Conservation (phyloP, 129 eudicot genomes). For the Oenanthe sinensis region DNA sequence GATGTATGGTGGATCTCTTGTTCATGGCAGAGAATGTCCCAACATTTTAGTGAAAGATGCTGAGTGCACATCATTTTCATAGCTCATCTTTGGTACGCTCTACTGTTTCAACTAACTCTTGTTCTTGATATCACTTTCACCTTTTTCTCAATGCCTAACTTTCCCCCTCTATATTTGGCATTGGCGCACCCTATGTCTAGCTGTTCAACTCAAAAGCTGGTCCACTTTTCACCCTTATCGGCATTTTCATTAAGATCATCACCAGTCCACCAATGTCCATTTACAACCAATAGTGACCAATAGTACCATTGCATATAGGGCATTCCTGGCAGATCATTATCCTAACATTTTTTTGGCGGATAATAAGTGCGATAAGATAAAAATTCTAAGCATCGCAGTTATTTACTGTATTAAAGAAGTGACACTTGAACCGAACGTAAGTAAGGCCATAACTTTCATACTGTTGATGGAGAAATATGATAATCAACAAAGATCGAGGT, state of each 20-base stretch:
- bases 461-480: too few relatives aligned
- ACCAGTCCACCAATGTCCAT: not conserved
- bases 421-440: too few relatives aligned
- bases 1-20: not conserved
- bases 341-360: too few relatives aligned
- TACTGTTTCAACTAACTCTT: not conserved
- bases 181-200: not conserved
- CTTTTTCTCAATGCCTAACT: not conserved
- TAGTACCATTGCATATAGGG: not conserved
- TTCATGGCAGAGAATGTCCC: conserved; percentile 1
- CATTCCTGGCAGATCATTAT: not conserved
- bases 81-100: not conserved
- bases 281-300: too few relatives aligned
- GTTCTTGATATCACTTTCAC: not conserved
- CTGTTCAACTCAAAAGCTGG: not conserved
- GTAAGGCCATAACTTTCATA: too few relatives aligned
- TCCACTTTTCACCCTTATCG: not conserved
- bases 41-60: not conserved
- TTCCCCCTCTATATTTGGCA: not conserved
- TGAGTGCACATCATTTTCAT: conserved; percentile 2
- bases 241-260: not conserved
- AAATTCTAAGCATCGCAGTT: too few relatives aligned
- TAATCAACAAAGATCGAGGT: too few relatives aligned
- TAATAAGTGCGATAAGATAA: not conserved
- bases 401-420: too few relatives aligned